These are phyloP conservation scores for Aspergillus cristatus DNA, from an alignment of 495 filamentous ascomycete genomes.

Conservation along the genomic window DNA sequence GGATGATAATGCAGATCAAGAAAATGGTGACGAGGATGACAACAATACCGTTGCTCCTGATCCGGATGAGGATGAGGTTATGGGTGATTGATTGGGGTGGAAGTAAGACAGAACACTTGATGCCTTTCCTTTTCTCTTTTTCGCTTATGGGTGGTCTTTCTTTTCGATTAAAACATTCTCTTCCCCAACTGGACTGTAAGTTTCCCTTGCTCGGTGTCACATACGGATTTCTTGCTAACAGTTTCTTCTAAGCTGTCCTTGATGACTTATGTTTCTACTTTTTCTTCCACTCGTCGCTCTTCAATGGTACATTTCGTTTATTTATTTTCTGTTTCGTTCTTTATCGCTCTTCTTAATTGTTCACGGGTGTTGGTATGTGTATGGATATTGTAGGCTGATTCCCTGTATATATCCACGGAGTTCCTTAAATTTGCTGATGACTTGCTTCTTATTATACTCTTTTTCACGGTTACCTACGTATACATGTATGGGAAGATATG, in stretches of 20 bases:
- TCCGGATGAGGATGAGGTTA: conserved; percentile 56
- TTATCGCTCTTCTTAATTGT: background rate
- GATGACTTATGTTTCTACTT: background rate
- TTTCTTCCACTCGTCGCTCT: background rate
- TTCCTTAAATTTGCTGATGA: background rate
- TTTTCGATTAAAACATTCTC: too few relatives aligned
- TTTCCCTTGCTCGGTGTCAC: too few relatives aligned
- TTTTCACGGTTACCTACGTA: background rate
- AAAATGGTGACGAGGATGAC: conserved; percentile 39
- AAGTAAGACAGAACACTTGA: background rate
- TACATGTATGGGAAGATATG: background rate
- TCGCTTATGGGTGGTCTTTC: too few relatives aligned
- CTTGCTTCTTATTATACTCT: background rate
- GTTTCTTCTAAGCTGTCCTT: background rate
- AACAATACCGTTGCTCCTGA: conserved; percentile 32
- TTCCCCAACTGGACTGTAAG: too few relatives aligned
- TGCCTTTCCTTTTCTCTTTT: conserved; percentile 2
- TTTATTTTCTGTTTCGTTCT: background rate
- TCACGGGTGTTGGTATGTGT: conserved; percentile 2
- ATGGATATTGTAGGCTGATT: conserved; percentile 7
- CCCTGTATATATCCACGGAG: conserved; percentile 4
- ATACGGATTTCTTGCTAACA: too few relatives aligned
- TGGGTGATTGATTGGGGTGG: conserved; percentile 50
- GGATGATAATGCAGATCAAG: conserved; percentile 44
- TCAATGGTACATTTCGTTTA: background rate